A percentile compares a stretch with the other conserved stretches of the same genome.
phyloP scores from a whole-genome alignment of 495 filamentous ascomycete species.

The Penicillium robsamsonii region DNA sequence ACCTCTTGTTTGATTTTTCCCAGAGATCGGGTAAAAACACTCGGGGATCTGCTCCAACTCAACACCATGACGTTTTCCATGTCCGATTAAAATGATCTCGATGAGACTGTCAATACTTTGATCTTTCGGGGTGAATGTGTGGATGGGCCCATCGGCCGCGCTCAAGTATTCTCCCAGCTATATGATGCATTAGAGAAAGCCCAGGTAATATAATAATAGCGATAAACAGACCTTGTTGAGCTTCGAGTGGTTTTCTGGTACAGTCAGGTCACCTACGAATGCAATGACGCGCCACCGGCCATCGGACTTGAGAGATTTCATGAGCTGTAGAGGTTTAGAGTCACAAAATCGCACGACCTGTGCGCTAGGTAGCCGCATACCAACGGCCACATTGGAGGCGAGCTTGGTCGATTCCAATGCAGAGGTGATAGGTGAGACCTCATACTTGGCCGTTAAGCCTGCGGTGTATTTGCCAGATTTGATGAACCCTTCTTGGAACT shows the following conservation, averaged over 20 bases:
- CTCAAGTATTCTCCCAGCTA: constrained; percentile 41
- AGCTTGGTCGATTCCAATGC: constrained; percentile 30
- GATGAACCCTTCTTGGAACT: constrained; percentile 59
- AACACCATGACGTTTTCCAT: constrained; percentile 50
- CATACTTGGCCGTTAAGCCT: constrained; percentile 59
- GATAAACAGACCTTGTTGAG: constrained; percentile 43
- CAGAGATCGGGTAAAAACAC: constrained; percentile 57
- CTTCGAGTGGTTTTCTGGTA: constrained; percentile 31
- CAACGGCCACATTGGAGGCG: constrained; percentile 49
- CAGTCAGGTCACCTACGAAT: constrained; percentile 53
- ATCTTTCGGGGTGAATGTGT: constrained; percentile 43
- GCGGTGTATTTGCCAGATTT: constrained; percentile 63
- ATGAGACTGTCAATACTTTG: constrained; percentile 57
- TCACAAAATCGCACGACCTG: constrained; percentile 61
- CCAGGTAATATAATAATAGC: background rate
- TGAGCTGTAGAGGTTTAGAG: constrained; percentile 56
- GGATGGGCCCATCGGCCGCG: constrained; percentile 36
- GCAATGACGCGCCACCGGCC: constrained; percentile 62
- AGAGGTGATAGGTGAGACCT: constrained; percentile 47
- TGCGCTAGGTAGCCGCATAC: constrained; percentile 57
- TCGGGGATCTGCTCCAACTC: constrained; percentile 58
- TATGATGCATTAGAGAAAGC: background rate
- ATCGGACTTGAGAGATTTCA: constrained; percentile 47
- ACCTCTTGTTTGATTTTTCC: constrained; percentile 61
- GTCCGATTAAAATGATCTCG: constrained; percentile 56